Base-by-base conservation (phyloP, 306 rosid genomes). In the Trifolium repens region DNA sequence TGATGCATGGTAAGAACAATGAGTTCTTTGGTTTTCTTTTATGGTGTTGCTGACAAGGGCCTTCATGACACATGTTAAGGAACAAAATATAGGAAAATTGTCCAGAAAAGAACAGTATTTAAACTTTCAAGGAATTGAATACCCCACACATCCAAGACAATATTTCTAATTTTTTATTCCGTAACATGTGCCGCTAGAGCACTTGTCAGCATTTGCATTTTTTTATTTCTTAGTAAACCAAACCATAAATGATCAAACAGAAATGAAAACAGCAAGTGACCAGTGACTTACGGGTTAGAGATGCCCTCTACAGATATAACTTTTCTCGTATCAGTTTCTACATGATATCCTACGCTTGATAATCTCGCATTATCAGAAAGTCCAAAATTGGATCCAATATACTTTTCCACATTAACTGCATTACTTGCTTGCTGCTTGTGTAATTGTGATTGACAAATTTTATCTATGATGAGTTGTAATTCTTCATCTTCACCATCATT, bases 401-500 rank as follows among this genome's bases (percentile, higher is more conserved):
- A 57, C 14, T 26, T 24, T 24, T 57, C n/a, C n/a, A 10, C 7
- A 57, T 57, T 57, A 57, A 24, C 10, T 22, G 63, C 63, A 57
- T 57, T 32, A 57, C 35, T 26, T 57, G 7, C 35, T 22, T 57
- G 35, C 8, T 57, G 63, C 63, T 57, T 24, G n/a, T 53, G 59
- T 53, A 19, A 53, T 53, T 53, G 26, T 17, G 59, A 17, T 53
- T 53, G 59, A 19, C 59, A 53, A 53, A 53, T 17, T 17, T 17
- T 53, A 9, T 53, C 59, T 17, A 53, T 16, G 26, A 53, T 53
- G 59, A 16, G 27, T 53, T 53, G 59, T 27, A 53, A 53, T 17
- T 53, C 59, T 53, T 53, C 59, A 53, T 53, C 59, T 53, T 53
- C 59, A 17, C 24, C 59, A 53, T 8, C 42, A 39, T 53, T 53